Conservation (phyloP, 1,139 yeast species). For the Magnusiomyces paraingens region DNA sequence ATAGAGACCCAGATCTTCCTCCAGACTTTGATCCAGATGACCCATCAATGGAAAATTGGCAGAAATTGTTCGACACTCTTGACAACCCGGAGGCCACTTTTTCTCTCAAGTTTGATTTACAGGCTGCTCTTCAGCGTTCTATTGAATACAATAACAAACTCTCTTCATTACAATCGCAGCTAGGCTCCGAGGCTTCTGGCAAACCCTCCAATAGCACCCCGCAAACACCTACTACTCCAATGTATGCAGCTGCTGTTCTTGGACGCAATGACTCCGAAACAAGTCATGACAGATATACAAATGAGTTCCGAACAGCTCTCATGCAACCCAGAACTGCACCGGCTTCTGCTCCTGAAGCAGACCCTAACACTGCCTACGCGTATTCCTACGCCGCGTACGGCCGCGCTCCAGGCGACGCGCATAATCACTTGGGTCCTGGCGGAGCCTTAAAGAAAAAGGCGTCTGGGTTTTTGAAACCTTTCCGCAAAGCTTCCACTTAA, state of each 20-base stretch:
- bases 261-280: background rate
- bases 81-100: conserved; percentile 16
- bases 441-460: background rate
- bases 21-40: conserved; percentile 12
- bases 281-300: background rate
- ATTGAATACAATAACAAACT: conserved; percentile 11
- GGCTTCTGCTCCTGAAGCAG: background rate
- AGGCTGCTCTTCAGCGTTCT: conserved; percentile 13
- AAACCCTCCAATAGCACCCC: background rate
- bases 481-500: conserved; percentile 2
- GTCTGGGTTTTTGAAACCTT: background rate
- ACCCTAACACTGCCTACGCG: background rate
- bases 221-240: background rate
- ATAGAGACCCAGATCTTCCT: conserved; percentile 1
- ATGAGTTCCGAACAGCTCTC: background rate
- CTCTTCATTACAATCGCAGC: background rate
- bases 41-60: conserved; percentile 13
- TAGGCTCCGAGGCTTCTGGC: background rate
- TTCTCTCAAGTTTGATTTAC: conserved; percentile 16
- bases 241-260: background rate
- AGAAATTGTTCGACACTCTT: conserved; percentile 13
- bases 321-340: background rate
- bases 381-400: background rate
- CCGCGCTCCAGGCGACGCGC: background rate
- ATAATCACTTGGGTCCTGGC: background rate